Evolutionary conservation across 306 rosid species (phyloP), one percentile per base, ranked within the genome.

Genomic region (Citrullus colocynthis): DNA sequence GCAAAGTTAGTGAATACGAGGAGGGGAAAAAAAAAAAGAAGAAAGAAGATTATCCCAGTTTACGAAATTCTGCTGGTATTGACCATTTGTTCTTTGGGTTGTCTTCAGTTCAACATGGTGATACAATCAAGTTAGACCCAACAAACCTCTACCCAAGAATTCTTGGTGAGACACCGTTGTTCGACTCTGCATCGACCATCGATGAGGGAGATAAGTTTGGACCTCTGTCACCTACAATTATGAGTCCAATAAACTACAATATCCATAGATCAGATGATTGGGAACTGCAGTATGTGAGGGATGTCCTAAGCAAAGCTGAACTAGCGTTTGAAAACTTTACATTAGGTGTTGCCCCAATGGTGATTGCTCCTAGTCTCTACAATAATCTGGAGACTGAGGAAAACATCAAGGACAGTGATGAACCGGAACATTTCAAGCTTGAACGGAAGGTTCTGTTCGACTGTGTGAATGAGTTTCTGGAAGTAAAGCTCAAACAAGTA

Each of bases 401-500:
- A 75, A 79, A 71, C 48, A 77, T 64, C n/a, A 63, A 75, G 64
- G 80, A 85, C 63, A 82, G 64, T 36, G 58, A 73, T 9, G 81
- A 70, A 74, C 83, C 85, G 49, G 97, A 87, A 78, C 66, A 61
- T 74, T 74, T 42, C 21, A 80, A 84, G 83, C 86, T 83, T 16
- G 80, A 81, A 76, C 81, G 88, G 77, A 91, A 88, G 89, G 85
- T 88, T 79, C 24, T 91, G 84, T 89, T 89, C 48, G 95, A 92
- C 80, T 85, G 65, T 37, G 88, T 90, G 62, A 82, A 72, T 1
- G 96, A 92, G 80, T 78, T 85, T 83, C 82, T 92, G 75, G 89
- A 85, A 56, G 64, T 74, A 75, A 83, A 86, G 81, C 83, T 85
- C 75, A 78, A 20, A 74, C 76, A 83, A 85, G 66, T 84, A 66